These are phyloP conservation scores for Asclepias syriaca DNA, from an alignment of 257 asterid species.

Conservation along the genomic window DNA sequence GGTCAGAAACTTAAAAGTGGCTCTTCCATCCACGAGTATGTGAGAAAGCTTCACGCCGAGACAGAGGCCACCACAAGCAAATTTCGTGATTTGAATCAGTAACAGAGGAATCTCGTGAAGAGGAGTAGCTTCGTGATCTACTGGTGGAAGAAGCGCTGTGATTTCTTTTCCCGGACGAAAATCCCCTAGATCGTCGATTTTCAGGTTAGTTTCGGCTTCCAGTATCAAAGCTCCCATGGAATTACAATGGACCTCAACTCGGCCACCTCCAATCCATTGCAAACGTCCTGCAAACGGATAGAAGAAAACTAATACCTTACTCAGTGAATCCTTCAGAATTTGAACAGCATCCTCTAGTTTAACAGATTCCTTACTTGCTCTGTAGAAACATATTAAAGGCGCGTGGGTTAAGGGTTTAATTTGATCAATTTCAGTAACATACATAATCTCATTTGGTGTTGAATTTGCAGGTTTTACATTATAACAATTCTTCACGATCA, in stretches of 20 bases:
- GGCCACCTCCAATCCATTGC: constrained; percentile 41
- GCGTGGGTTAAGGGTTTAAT: constrained; percentile 48
- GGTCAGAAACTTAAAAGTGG: constrained; percentile 8
- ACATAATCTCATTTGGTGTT: constrained; percentile 35
- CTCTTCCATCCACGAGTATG: constrained; percentile 15
- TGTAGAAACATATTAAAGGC: constrained; percentile 47
- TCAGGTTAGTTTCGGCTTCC: constrained; percentile 45
- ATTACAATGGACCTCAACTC: constrained; percentile 56
- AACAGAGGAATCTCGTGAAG: constrained; percentile 13
- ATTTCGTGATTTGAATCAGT: constrained; percentile 11
- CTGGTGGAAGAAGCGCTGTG: constrained; percentile 27
- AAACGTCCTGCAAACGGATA: constrained; percentile 61
- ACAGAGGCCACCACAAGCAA: constrained; percentile 23
- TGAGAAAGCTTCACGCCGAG: constrained; percentile 19
- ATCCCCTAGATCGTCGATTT: constrained; percentile 46
- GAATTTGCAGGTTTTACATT: constrained; percentile 49
- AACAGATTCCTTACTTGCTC: constrained; percentile 16
- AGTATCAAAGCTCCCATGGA: constrained; percentile 38
- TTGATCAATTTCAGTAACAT: constrained; percentile 45
- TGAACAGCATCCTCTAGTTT: background rate
- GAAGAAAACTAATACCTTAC: constrained; percentile 24
- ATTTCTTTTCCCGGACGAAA: constrained; percentile 42
- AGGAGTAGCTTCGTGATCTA: constrained; percentile 7
- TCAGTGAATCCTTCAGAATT: too few species aligned
- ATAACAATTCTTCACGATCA: constrained; percentile 34